These are phyloP conservation scores for Fusarium dlaminii DNA, from an alignment of 2,329 filamentous ascomycete species.

Conservation along the genomic window DNA sequence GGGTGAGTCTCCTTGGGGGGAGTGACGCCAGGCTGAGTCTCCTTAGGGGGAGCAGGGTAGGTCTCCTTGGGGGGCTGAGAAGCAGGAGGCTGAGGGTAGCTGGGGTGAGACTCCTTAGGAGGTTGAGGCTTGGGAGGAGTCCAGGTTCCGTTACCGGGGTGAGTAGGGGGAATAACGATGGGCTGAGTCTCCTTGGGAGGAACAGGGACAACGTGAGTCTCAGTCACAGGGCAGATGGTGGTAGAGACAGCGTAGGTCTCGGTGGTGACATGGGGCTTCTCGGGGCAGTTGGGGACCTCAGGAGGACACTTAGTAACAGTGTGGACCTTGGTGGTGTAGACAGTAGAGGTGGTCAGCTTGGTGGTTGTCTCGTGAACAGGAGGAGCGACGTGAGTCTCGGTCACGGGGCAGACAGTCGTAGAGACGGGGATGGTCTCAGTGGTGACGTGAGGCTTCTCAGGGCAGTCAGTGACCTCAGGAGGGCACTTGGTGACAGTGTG, in stretches of 20 bases:
- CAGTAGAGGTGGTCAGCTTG: conserved; percentile 13
- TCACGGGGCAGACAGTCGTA: conserved; percentile 28
- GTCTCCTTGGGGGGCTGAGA: conserved; percentile 4
- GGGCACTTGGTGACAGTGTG: conserved; percentile 27
- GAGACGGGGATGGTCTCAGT: conserved; percentile 26
- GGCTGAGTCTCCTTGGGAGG: conserved; percentile 10
- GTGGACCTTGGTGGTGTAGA: conserved; percentile 33
- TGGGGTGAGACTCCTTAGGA: conserved; percentile 13
- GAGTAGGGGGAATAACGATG: conserved; percentile 1
- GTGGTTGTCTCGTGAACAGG: conserved; percentile 21
- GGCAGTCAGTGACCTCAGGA: conserved; percentile 13
- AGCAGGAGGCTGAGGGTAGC: neutral
- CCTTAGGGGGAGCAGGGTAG: neutral
- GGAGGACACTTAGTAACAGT: conserved; percentile 32
- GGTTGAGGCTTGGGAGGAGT: conserved; percentile 23
- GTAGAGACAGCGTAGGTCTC: conserved; percentile 32
- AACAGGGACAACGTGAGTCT: neutral
- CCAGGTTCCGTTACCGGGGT: conserved; percentile 23
- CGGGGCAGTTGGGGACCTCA: conserved; percentile 29
- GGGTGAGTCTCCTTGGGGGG: neutral
- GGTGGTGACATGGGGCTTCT: conserved; percentile 18
- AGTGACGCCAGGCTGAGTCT: neutral
- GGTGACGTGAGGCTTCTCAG: conserved; percentile 14
- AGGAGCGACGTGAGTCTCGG: neutral
- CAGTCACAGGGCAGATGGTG: conserved; percentile 35